phyloP scores from a whole-genome alignment of 176 grass and related monocot genomes.

The Typha latifolia region DNA sequence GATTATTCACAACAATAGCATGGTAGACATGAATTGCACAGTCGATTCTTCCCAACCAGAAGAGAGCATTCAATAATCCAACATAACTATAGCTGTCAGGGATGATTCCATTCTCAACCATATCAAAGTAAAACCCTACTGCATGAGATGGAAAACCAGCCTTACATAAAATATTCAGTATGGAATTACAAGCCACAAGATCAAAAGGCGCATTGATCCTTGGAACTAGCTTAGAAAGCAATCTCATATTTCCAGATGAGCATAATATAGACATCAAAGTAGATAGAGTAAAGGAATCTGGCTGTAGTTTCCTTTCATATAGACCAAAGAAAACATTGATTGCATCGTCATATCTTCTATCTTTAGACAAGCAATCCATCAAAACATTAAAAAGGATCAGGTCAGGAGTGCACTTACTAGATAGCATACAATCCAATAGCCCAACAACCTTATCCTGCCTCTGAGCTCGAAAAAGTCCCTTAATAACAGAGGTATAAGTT shows the following conservation, averaged over 20 bases:
- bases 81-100: conserved; percentile 82
- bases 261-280: conserved; percentile 45
- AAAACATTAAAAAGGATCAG: conserved; percentile 75
- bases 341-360: conserved; percentile 41
- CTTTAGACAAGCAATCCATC: conserved; percentile 68
- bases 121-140: conserved; percentile 47
- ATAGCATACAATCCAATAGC: conserved; percentile 50
- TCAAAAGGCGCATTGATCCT: conserved; percentile 40
- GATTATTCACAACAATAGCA: conserved; percentile 29
- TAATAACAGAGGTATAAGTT: conserved; percentile 66
- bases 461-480: conserved; percentile 48
- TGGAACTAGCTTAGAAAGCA: conserved; percentile 44
- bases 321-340: conserved; percentile 44
- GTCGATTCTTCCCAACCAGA: conserved; percentile 35
- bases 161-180: conserved; percentile 62
- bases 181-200: conserved; percentile 59
- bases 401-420: conserved; percentile 48
- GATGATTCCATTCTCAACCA: conserved; percentile 28
- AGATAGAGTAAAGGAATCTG: conserved; percentile 67
- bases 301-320: conserved; percentile 37
- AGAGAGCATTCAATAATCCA: conserved; percentile 52
- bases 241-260: conserved; percentile 28
- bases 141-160: conserved; percentile 64
- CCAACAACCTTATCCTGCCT: conserved; percentile 29
- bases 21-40: conserved; percentile 41